Evolutionary conservation across 2,329 filamentous ascomycete genomes (phyloP), one percentile per base, ranked within the genome.

Genomic region (Amylocarpus encephaloides): DNA sequence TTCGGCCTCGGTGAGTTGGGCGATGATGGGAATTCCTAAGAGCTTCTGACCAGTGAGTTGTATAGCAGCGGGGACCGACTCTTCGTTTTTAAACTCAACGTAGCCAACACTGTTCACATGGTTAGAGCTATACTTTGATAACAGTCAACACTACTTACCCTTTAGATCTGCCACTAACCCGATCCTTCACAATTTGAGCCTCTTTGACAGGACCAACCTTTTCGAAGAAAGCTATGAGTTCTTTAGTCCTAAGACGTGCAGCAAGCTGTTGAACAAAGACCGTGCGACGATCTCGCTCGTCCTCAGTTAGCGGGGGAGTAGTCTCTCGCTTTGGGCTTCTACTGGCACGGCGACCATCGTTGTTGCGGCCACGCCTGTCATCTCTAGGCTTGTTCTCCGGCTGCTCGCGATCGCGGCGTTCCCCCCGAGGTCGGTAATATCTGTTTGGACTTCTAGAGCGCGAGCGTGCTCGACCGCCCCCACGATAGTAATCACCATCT

Each of bases 221-320:
- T 68, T 95, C 89, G 66, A 98, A 98, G 69, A 98, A 98, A 55
- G 84, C 80, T 69, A 94, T 92, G 57, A 98, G 77, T 69, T 97
- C 90, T 65, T 89, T 90, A 49, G 88, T 95, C 62, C 92, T 85
- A 58, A 97, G 79, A 65, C 93, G 88, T 60, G 91, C 91, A 60
- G 93, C 93, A 66, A 98, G 85, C 72, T 98, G 93, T 75, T 98
- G 93, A 49, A 98, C 93, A 67, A 98, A 98, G 52, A 98, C 89
- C 51, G 94, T 98, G 64, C 93, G 87, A 62, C 89, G 86, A 73
- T 98, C 93, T 66, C 92, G 86, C 72, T 98, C 93, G 71, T 97
- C 93, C 69, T 96, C 91, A 63, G 87, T 95, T 53, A 87, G 81
- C 65, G 87, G 83, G 26, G 89, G 85, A 47, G 85, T 83, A 50